Base-by-base conservation (phyloP, 2,329 filamentous ascomycete genomes). In the Penicillium sp. region DNA sequence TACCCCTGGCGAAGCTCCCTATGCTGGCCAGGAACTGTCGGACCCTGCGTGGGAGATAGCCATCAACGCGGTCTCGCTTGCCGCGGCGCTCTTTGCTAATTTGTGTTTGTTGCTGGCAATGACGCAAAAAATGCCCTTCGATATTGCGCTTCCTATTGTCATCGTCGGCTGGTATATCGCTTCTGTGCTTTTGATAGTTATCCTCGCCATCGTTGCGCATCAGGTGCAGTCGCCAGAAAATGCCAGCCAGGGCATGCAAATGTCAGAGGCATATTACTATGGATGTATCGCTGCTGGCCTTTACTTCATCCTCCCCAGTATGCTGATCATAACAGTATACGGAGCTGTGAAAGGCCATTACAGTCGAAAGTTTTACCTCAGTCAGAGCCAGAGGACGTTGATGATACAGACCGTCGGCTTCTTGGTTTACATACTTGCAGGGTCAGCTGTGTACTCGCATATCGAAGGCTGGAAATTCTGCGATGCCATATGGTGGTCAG, bases 221-320 rank as follows among this genome's bases (percentile, higher is more conserved):
- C 26, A 57, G 16, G 74, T 76, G 7, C 68, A 74, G 11, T 68
- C 71, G 20, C 73, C 77, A 0, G 11, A n/a, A 23, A 30, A 49
- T 12, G 69, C 69, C 14, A 65, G 67, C 14, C 77, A 79, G 6
- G 49, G 49, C 6, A 47, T 57, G 61, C 75, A 80, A 1, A 67
- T 85, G 23, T 79, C 79, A 0, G 79, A 83, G 61, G 80, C 81
- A 6, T 85, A 79, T 65, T 86, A 85, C 65, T 85, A 84, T 61
- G 83, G 75, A 1, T 79, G 83, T 52, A 81, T 83, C 55, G 83
- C 83, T 4, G 80, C 82, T 2, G 75, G 65, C 0, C 65, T 84
- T 3, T 85, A 85, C 63, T 80, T 82, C 57, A 72, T 83, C 52
- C 78, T 85, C 40, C 75, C 80, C 1, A 74, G 74, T 2, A 66